Percentiles rank a stretch among this genome's conserved stretches.
Conservation (phyloP, 495 filamentous ascomycete species). For the Xylaria venustula region DNA sequence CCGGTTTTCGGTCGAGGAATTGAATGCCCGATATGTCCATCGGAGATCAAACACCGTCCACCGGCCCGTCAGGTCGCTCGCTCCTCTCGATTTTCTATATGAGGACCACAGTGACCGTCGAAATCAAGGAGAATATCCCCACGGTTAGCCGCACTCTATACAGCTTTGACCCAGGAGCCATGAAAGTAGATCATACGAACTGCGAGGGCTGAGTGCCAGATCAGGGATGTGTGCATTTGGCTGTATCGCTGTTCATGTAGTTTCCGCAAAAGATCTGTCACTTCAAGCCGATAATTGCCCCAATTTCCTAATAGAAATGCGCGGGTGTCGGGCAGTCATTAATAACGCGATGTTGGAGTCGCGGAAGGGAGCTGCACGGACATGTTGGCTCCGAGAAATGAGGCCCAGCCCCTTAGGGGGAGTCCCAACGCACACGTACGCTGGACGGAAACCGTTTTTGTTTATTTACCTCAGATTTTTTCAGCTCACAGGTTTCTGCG, state of each 20-base stretch:
- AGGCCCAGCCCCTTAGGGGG: neutral
- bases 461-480: neutral
- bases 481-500: neutral
- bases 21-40: neutral
- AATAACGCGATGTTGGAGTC: neutral
- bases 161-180: neutral
- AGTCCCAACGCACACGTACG: neutral
- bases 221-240: slow-evolving; percentile 2
- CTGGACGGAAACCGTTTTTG: neutral
- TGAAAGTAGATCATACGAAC: neutral
- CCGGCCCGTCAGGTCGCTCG: neutral
- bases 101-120: neutral
- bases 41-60: neutral
- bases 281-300: neutral
- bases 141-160: neutral
- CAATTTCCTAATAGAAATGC: neutral
- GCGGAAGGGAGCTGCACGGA: slow-evolving; percentile 2
- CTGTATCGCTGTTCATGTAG: neutral
- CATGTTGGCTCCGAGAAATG: slow-evolving; percentile 10
- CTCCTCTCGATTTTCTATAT: neutral
- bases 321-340: neutral
- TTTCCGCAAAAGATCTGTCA: neutral
- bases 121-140: neutral
- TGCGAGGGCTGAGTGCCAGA: neutral
- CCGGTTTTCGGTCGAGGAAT: neutral